Evolutionary conservation across 225 moss, liverwort and hornwort genomes (phyloP).

Genomic region (Sphagnum tenellum): DNA sequence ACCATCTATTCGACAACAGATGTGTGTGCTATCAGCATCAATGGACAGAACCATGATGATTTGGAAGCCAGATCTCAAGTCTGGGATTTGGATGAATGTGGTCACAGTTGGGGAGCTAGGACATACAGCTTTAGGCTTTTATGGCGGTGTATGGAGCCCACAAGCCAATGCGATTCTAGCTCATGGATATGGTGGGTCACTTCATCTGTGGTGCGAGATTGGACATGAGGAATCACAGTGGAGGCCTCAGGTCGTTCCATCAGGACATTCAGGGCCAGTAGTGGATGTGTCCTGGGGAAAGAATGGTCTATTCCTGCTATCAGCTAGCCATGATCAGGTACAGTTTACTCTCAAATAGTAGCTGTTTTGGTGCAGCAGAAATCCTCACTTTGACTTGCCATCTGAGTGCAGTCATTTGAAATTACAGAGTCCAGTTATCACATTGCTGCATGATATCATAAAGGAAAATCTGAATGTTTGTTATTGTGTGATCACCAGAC

Average conservation of each 20-base stretch:
- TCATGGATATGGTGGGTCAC: conserved; percentile 87
- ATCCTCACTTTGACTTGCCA: no score
- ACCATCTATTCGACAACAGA: conserved; percentile 20
- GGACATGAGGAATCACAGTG: conserved; percentile 44
- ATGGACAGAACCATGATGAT: conserved; percentile 99
- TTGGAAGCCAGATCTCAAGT: conserved; percentile 68
- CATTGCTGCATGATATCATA: no score
- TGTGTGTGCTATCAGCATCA: conserved; percentile 87
- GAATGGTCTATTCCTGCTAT: conserved; percentile 68
- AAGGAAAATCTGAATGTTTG: not conserved
- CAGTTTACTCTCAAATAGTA: not conserved
- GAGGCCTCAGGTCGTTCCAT: conserved; percentile 77
- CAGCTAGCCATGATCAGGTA: conserved; percentile 94
- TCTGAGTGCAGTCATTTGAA: no score
- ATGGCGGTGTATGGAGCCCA: conserved; percentile 82
- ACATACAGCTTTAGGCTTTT: conserved; percentile 90
- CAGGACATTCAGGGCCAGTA: conserved; percentile 85
- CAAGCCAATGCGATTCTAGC: conserved; percentile 74
- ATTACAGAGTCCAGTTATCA: no score
- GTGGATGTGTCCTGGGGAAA: conserved; percentile 83
- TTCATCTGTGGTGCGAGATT: conserved; percentile 73
- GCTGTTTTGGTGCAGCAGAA: no score
- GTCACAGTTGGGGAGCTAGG: conserved; percentile 93
- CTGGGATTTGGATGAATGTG: conserved; percentile 94
- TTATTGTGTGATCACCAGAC: conserved; percentile 41